A percentile compares a stretch with the other conserved stretches of the same genome.
Evolutionary conservation across 2,329 filamentous ascomycete species (phyloP).

Genomic region (Clathrospora elynae): DNA sequence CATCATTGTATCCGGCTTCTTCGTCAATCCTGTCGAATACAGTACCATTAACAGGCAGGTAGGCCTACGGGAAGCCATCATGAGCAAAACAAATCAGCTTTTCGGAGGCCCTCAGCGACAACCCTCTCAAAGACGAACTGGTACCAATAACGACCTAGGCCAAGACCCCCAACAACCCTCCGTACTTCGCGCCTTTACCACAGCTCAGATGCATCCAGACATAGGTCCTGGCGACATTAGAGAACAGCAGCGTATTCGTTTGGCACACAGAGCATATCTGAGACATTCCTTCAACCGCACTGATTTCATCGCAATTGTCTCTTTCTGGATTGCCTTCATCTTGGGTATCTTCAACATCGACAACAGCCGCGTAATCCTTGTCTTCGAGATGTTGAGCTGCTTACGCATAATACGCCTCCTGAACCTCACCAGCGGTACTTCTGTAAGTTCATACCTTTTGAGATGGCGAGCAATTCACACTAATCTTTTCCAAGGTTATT

Average conservation of each 20-base stretch:
- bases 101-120: slow-evolving; percentile 78
- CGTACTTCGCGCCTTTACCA: slow-evolving; percentile 77
- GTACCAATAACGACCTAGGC: slow-evolving; percentile 39
- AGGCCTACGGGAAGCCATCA: slow-evolving; percentile 73
- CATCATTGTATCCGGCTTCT: slow-evolving; percentile 89
- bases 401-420: slow-evolving; percentile 90
- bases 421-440: slow-evolving; percentile 88
- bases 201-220: slow-evolving; percentile 64
- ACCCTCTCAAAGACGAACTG: slow-evolving; percentile 64
- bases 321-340: slow-evolving; percentile 89
- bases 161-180: slow-evolving; percentile 59
- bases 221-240: slow-evolving; percentile 64
- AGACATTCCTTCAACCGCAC: slow-evolving; percentile 95
- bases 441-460: slow-evolving; percentile 62
- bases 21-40: slow-evolving; percentile 89
- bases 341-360: slow-evolving; percentile 74
- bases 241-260: slow-evolving; percentile 80
- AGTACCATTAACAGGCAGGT: slow-evolving; percentile 83
- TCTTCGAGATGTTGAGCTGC: slow-evolving; percentile 97
- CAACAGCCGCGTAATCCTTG: slow-evolving; percentile 71
- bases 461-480: neutral
- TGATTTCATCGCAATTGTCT: slow-evolving; percentile 91
- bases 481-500: slow-evolving; percentile 68
- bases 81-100: slow-evolving; percentile 75
- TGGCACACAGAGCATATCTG: slow-evolving; percentile 89